A percentile compares a stretch with the other conserved stretches of the same genome.
These are phyloP conservation scores for Euphorbia pulcherrima DNA, from an alignment of 345 rosid genomes.

Conservation along the genomic window DNA sequence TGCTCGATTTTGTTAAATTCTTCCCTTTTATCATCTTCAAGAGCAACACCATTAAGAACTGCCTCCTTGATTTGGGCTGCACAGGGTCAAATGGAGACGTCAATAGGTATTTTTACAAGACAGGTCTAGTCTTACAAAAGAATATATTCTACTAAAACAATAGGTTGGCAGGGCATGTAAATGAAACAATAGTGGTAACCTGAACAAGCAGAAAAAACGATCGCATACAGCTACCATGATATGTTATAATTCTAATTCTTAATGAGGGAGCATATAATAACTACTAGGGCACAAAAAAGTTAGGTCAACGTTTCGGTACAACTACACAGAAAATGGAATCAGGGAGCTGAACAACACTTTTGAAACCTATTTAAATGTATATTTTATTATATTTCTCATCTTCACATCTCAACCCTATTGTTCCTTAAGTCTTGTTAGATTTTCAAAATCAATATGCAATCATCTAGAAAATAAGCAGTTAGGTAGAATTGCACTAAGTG, in stretches of 20 bases:
- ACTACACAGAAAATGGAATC: not conserved
- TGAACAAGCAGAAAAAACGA: not conserved
- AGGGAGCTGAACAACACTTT: not conserved
- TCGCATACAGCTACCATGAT: not conserved
- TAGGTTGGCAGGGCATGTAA: not conserved
- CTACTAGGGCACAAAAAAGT: not conserved
- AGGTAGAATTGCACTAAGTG: no score
- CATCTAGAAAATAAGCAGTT: no score
- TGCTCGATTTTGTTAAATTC: slow-evolving; percentile 86
- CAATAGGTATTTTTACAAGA: slow-evolving; percentile 16
- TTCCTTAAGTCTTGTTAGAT: no score
- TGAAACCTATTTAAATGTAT: no score
- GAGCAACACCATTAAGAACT: slow-evolving; percentile 83
- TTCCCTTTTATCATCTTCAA: slow-evolving; percentile 77
- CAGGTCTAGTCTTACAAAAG: slow-evolving; percentile 1
- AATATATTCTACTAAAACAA: not conserved
- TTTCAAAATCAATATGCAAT: no score
- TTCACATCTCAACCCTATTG: no score
- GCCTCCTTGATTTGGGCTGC: slow-evolving; percentile 79
- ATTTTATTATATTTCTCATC: no score
- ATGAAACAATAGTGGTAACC: not conserved
- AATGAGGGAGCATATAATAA: not conserved
- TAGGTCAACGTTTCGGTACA: not conserved
- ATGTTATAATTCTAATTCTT: not conserved
- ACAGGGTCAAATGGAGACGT: slow-evolving; percentile 19